Evolutionary conservation across 2,329 filamentous ascomycete species (phyloP).

Genomic region (Mycosphaerella arachidis): DNA sequence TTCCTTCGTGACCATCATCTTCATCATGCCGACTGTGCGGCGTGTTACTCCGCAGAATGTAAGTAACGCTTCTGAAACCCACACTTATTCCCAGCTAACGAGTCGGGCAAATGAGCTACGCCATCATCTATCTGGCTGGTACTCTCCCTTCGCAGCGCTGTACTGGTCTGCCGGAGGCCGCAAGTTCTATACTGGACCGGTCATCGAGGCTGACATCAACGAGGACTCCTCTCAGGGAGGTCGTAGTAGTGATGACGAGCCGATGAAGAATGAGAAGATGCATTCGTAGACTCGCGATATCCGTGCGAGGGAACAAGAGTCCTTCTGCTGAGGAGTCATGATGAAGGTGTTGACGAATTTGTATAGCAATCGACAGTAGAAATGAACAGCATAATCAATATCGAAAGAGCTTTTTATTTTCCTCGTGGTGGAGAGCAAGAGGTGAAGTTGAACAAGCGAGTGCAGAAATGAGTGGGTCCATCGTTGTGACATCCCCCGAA

Average conservation of each 20-base stretch:
- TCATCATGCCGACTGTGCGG: constrained; percentile 48
- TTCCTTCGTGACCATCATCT: constrained; percentile 51
- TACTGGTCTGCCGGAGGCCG: constrained; percentile 47
- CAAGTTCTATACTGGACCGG: constrained; percentile 48
- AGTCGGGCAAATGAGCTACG: constrained; percentile 51
- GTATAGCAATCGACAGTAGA: not conserved
- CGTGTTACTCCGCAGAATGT: constrained; percentile 47
- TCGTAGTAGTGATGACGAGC: constrained; percentile 18
- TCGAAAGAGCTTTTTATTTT: not conserved
- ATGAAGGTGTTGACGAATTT: not conserved
- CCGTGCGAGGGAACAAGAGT: too few species aligned
- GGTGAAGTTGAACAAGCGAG: not conserved
- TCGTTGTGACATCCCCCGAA: not conserved
- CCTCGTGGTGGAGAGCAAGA: not conserved
- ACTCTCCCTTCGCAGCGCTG: constrained; percentile 42
- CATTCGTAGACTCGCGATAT: not conserved
- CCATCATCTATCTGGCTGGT: constrained; percentile 47
- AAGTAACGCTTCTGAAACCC: constrained; percentile 15
- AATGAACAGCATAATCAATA: not conserved
- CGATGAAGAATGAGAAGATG: not conserved
- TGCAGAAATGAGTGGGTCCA: not conserved
- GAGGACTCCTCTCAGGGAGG: constrained; percentile 10
- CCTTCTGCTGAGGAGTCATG: too few species aligned
- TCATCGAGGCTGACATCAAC: constrained; percentile 31
- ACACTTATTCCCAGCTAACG: not conserved